phyloP scores from a whole-genome alignment of 1,284 basidiomycete genomes.

The Ustilago nuda region DNA sequence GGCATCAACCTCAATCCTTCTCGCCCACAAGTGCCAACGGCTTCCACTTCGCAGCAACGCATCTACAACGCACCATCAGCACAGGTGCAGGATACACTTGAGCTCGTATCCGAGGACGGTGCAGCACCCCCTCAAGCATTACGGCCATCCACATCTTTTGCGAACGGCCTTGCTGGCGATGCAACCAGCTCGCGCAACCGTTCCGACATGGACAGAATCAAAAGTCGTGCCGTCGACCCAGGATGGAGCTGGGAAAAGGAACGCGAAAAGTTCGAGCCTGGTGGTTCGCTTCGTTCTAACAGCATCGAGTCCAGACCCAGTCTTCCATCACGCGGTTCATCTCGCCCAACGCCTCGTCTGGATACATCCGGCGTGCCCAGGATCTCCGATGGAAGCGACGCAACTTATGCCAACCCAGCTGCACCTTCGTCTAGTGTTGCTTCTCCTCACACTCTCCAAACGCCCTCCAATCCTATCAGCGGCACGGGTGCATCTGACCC shows the following conservation, averaged over 20 bases:
- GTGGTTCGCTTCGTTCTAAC: constrained; percentile 36
- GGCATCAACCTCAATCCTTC: constrained; percentile 13
- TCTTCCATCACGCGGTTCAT: constrained; percentile 40
- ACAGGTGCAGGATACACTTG: not conserved
- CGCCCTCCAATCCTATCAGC: constrained; percentile 29
- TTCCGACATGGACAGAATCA: constrained; percentile 51
- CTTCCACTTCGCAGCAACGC: constrained; percentile 20
- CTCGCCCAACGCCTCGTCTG: constrained; percentile 31
- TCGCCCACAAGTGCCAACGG: not conserved
- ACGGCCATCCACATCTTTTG: constrained; percentile 39
- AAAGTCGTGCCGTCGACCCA: constrained; percentile 53
- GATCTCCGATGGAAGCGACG: constrained; percentile 8
- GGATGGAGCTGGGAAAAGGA: constrained; percentile 56
- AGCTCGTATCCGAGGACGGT: not conserved
- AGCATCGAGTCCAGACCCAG: constrained; percentile 38
- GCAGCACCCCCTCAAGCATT: constrained; percentile 15
- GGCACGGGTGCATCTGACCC: not conserved
- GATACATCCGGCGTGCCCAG: constrained; percentile 23
- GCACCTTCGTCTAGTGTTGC: constrained; percentile 29
- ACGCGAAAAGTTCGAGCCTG: constrained; percentile 38
- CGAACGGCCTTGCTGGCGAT: constrained; percentile 17
- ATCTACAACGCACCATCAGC: constrained; percentile 5
- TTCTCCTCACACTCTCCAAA: constrained; percentile 35
- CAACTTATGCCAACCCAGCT: constrained; percentile 7
- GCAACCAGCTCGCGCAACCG: constrained; percentile 27